phyloP scores from a whole-genome alignment of 2,329 filamentous ascomycete species.

The Simplicillium sp. region DNA sequence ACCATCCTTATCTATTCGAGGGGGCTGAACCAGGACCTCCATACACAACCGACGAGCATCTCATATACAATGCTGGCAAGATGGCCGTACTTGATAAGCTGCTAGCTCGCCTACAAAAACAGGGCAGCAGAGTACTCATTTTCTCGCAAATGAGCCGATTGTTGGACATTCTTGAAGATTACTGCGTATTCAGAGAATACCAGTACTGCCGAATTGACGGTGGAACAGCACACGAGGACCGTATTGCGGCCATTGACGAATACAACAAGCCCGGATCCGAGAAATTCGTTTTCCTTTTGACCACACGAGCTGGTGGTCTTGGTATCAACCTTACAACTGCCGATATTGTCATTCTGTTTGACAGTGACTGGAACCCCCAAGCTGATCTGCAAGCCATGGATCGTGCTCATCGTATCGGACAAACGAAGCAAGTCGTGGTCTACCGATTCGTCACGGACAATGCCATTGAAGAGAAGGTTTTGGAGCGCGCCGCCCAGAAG shows the following conservation, averaged over 20 bases:
- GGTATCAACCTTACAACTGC: slow-evolving; percentile 95
- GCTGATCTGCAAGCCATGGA: slow-evolving; percentile 99
- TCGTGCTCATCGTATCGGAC: slow-evolving; percentile 93
- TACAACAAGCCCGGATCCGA: slow-evolving; percentile 96
- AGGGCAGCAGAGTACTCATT: slow-evolving; percentile 92
- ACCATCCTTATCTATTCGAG: slow-evolving; percentile 96
- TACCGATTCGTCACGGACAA: slow-evolving; percentile 97
- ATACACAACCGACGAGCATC: slow-evolving; percentile 95
- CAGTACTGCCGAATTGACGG: slow-evolving; percentile 98
- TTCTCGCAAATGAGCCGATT: slow-evolving; percentile 99
- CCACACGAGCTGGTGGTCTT: slow-evolving; percentile 87
- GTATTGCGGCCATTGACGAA: slow-evolving; percentile 93
- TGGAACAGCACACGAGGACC: slow-evolving; percentile 92
- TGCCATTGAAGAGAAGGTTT: slow-evolving; percentile 95
- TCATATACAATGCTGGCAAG: slow-evolving; percentile 88
- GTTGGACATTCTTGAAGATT: slow-evolving; percentile 93
- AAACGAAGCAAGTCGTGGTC: slow-evolving; percentile 95
- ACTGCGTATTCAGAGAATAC: slow-evolving; percentile 90
- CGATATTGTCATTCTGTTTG: slow-evolving; percentile 92
- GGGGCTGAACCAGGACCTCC: slow-evolving; percentile 94
- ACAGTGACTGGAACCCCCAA: slow-evolving; percentile 98
- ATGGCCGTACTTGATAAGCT: slow-evolving; percentile 96
- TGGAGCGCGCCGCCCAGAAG: slow-evolving; percentile 94
- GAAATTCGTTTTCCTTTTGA: slow-evolving; percentile 93
- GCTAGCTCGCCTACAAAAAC: slow-evolving; percentile 68